These are phyloP conservation scores for Candida insectorum DNA, from an alignment of 805 yeast species.

Conservation along the genomic window DNA sequence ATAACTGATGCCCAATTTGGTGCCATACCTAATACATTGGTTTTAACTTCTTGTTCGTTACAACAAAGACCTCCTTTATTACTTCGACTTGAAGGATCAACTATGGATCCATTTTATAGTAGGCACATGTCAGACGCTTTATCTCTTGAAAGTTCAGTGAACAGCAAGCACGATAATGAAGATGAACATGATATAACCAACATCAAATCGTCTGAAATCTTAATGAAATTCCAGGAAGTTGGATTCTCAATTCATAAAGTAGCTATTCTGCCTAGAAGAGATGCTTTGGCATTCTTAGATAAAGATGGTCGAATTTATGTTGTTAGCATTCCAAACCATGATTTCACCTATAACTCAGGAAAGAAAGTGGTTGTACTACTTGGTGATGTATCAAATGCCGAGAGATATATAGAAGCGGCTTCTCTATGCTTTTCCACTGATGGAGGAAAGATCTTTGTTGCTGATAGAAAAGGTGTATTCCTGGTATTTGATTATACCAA, in stretches of 20 bases:
- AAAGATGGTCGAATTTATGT: conserved; percentile 74
- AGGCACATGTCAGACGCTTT: conserved; percentile 8
- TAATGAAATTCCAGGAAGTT: conserved; percentile 67
- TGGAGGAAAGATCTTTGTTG: conserved; percentile 72
- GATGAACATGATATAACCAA: conserved; percentile 44
- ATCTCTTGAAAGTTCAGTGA: conserved; percentile 10
- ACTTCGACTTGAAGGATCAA: conserved; percentile 39
- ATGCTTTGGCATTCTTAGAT: conserved; percentile 77
- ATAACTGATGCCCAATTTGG: conserved; percentile 72
- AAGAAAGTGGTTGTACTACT: conserved; percentile 58
- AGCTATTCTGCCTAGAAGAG: conserved; percentile 80
- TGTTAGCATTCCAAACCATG: conserved; percentile 54
- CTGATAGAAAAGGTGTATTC: conserved; percentile 79
- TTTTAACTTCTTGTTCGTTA: conserved; percentile 37
- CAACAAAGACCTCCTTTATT: conserved; percentile 30
- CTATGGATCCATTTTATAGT: conserved; percentile 37
- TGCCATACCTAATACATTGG: conserved; percentile 30
- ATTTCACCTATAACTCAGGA: conserved; percentile 13
- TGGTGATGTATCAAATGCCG: conserved; percentile 77
- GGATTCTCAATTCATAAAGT: conserved; percentile 76
- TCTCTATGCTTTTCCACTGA: conserved; percentile 70
- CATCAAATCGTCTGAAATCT: conserved; percentile 27
- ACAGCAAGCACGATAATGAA: conserved; percentile 11
- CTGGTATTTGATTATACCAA: conserved; percentile 85
- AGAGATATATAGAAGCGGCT: conserved; percentile 73